Percentiles rank a stretch among this genome's conserved stretches.
phyloP scores from a whole-genome alignment of 208 protist species.

The Trichomonas vaginalis region DNA sequence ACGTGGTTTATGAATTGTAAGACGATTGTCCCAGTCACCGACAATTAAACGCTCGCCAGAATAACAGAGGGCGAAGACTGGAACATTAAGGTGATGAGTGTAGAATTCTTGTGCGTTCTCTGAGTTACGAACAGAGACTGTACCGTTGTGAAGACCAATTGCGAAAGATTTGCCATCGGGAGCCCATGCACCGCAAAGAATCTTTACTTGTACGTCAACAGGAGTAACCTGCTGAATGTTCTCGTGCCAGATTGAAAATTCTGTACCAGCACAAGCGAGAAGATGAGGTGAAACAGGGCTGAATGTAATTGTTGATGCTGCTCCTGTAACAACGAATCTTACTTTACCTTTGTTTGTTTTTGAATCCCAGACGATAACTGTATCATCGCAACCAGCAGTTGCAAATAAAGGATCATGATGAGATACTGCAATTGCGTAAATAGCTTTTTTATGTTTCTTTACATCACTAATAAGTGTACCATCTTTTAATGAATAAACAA shows the following conservation, averaged over 20 bases:
- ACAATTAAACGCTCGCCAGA: background rate
- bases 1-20: background rate
- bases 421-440: background rate
- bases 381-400: slow-evolving; percentile 3
- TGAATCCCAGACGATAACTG: background rate
- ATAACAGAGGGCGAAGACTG: background rate
- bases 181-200: background rate
- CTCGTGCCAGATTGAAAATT: slow-evolving; percentile 6
- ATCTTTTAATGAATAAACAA: background rate
- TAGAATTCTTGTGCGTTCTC: background rate
- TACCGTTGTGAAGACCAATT: background rate
- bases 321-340: background rate
- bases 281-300: background rate
- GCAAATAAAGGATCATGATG: background rate
- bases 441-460: background rate
- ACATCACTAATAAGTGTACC: background rate
- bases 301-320: background rate
- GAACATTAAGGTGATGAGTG: background rate
- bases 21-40: background rate
- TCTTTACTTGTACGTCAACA: background rate
- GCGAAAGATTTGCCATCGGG: slow-evolving; percentile 10
- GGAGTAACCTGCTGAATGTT: background rate
- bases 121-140: background rate
- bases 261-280: background rate
- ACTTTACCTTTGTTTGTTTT: background rate